Evolutionary conservation across 169 alveolate species (phyloP).

Genomic region (Cryptosporidium baileyi): DNA sequence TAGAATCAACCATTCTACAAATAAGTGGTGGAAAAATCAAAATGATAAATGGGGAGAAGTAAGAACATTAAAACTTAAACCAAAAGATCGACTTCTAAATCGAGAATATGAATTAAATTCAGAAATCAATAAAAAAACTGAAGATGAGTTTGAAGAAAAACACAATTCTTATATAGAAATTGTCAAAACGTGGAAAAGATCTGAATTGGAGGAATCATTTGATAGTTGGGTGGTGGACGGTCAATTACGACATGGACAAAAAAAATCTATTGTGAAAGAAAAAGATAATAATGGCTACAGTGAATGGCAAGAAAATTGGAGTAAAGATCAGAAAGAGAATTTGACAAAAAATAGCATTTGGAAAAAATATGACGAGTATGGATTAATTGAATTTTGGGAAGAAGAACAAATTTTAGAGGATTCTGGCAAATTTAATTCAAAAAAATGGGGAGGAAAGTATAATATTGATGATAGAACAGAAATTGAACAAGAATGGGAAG

Average conservation of each 20-base stretch:
- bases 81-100: too few species aligned
- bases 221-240: slow-evolving; percentile 53
- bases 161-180: slow-evolving; percentile 1
- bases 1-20: not conserved
- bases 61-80: not conserved
- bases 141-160: not conserved
- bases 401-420: slow-evolving; percentile 8
- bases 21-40: slow-evolving; percentile 41
- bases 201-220: slow-evolving; percentile 14
- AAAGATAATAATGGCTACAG: not conserved
- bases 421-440: not conserved
- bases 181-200: slow-evolving; percentile 7
- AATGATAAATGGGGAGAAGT: slow-evolving; percentile 63
- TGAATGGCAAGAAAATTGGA: slow-evolving; percentile 59
- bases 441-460: slow-evolving; percentile 8
- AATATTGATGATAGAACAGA: slow-evolving; percentile 1
- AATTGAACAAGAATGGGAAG: slow-evolving; percentile 29
- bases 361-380: slow-evolving; percentile 7
- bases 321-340: not conserved
- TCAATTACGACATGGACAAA: not conserved
- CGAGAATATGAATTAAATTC: not conserved
- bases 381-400: slow-evolving; percentile 47
- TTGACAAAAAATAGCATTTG: slow-evolving; percentile 6
- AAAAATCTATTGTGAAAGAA: slow-evolving; percentile 13
- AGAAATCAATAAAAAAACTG: not conserved